Evolutionary conservation across 1,284 basidiomycete species (phyloP).

Genomic region (Phellinidium pouzarii): DNA sequence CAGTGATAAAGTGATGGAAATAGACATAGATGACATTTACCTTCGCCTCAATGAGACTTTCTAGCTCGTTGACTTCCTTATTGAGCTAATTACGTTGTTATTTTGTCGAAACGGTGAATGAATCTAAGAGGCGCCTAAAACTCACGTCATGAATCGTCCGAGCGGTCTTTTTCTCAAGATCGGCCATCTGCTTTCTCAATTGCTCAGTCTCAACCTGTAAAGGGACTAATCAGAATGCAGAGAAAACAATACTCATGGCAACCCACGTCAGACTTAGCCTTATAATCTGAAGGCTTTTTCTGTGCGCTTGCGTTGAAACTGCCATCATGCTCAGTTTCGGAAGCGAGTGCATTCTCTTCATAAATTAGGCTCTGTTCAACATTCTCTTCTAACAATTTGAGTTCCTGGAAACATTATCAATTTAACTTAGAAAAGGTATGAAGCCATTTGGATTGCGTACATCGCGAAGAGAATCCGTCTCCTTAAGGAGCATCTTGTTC

Average conservation of each 20-base stretch:
- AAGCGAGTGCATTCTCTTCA: conserved; percentile 42
- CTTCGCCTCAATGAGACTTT: conserved; percentile 86
- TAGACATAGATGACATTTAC: conserved; percentile 30
- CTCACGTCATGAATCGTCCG: conserved; percentile 66
- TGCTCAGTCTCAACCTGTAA: conserved; percentile 59
- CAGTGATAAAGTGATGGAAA: background rate
- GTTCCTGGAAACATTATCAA: conserved; percentile 42
- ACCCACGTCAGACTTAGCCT: conserved; percentile 48
- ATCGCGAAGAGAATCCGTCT: conserved; percentile 71
- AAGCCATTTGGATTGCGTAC: conserved; percentile 29
- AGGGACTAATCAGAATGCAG: background rate
- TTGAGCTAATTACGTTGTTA: conserved; percentile 51
- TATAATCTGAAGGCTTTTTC: conserved; percentile 44
- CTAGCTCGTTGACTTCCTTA: conserved; percentile 86
- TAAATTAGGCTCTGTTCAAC: conserved; percentile 56
- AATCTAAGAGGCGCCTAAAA: conserved; percentile 8
- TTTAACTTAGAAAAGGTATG: conserved; percentile 7
- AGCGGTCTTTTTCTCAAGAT: conserved; percentile 67
- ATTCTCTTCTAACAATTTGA: conserved; percentile 67
- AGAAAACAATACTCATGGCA: background rate
- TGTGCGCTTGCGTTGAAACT: conserved; percentile 27
- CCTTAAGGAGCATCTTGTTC: conserved; percentile 66
- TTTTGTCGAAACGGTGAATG: conserved; percentile 11
- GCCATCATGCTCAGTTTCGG: conserved; percentile 24
- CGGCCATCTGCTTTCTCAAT: conserved; percentile 58